A percentile compares a stretch with the other conserved stretches of the same genome.
Evolutionary conservation across 2,329 filamentous ascomycete genomes (phyloP).

Genomic region (Fusarium euwallaceae): DNA sequence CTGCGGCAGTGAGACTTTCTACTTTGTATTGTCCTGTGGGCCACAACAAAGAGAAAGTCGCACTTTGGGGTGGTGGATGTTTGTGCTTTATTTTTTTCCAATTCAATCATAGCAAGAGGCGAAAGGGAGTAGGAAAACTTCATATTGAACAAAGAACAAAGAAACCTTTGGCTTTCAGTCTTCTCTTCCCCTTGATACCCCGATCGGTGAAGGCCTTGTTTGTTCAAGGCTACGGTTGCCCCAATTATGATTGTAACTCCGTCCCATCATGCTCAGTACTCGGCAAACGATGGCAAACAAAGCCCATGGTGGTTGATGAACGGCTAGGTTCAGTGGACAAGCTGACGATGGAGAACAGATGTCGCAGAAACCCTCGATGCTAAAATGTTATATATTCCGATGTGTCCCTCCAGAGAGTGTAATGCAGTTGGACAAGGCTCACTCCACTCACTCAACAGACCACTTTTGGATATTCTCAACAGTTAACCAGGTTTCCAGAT

Average conservation of each 20-base stretch:
- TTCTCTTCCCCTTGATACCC: not conserved
- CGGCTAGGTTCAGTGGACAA: not conserved
- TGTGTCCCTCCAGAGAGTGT: not conserved
- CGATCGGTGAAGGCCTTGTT: not conserved
- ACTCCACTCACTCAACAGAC: not conserved
- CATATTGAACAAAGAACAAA: constrained; percentile 44
- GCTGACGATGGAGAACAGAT: not conserved
- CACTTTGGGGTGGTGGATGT: constrained; percentile 38
- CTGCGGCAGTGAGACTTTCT: constrained; percentile 23
- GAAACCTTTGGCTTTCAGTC: constrained; percentile 22
- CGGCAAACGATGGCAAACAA: not conserved
- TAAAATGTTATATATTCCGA: constrained; percentile 3
- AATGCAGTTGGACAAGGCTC: not conserved
- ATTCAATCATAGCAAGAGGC: constrained; percentile 52
- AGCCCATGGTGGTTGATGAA: not conserved
- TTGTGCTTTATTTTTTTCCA: constrained; percentile 46
- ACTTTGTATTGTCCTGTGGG: constrained; percentile 10
- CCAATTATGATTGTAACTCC: not conserved
- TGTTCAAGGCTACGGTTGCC: not conserved
- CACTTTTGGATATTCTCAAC: not conserved
- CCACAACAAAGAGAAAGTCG: constrained; percentile 21
- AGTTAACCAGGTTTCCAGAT: not conserved
- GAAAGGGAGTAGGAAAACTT: constrained; percentile 53
- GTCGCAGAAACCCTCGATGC: not conserved
- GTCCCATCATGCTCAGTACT: not conserved